Evolutionary conservation across 2,329 filamentous ascomycete genomes (phyloP), one percentile per base, ranked within the genome.

Genomic region (Ophiocordyceps polyrhachis-furcata): DNA sequence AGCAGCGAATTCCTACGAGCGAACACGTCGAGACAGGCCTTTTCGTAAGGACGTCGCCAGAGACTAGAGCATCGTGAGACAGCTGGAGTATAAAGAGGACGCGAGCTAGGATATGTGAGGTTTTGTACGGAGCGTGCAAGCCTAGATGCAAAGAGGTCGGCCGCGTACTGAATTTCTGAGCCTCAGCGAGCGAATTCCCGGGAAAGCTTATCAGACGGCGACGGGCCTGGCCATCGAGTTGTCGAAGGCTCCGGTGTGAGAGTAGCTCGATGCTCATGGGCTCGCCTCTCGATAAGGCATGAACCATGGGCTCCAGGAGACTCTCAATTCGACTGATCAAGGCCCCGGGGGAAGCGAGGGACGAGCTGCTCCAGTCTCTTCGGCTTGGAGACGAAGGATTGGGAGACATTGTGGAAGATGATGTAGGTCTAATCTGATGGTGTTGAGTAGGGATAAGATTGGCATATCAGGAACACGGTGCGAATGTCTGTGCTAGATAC

Each of bases 81-180:
- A 78, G 51, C 50, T 78, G 70, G 12, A 82, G 61, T 42, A 81
- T 71, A 9, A 70, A 64, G 28, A 81, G 59, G 7, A 79, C 52
- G 5, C 70, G 68, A 32, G 71, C 76, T 81, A 43, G 4, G 23
- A 2, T 5, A 9, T 4, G 20, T 46, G 44, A 43, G n/a, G n/a
- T n/a, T n/a, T n/a, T 32, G 35, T 17, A 8, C 8, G 21, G 20
- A 41, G 44, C 20, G 49, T 43, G 23, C 41, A 5, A 14, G 21
- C 20, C 8, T 4, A 41, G 25, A 28, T 28, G 8, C 21, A 21
- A 15, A n/a, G 14, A 9, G 40, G 20, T 20, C 23, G 40, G 20
- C 14, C 23, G n/a, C 41, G 7, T 56, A 76, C 73, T 61, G 50
- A 77, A 76, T 43, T 68, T 73, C 50, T 59, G 64, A 8, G 64